These are phyloP conservation scores for Hymenotorrendiella dingleyae DNA, from an alignment of 2,329 filamentous ascomycete species.

Conservation along the genomic window DNA sequence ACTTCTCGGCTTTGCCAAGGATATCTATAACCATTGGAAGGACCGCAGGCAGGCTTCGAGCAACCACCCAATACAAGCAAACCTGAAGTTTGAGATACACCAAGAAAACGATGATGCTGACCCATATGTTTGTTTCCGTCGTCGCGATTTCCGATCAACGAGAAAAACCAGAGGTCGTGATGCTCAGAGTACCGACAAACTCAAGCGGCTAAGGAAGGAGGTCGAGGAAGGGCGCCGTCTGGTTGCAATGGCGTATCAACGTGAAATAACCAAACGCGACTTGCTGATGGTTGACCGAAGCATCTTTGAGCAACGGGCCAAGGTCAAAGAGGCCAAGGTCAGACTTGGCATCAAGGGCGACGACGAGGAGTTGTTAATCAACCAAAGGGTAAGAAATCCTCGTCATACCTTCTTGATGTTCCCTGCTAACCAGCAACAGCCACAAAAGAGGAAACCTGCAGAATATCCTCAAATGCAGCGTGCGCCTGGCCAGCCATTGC, in stretches of 20 bases:
- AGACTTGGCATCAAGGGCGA: constrained; percentile 85
- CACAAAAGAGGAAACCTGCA: constrained; percentile 64
- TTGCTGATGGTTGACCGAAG: constrained; percentile 67
- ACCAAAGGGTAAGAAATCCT: constrained; percentile 69
- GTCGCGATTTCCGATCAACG: constrained; percentile 87
- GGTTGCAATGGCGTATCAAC: constrained; percentile 68
- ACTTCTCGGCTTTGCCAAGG: constrained; percentile 55
- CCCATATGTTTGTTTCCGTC: constrained; percentile 95
- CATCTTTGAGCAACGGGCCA: constrained; percentile 76
- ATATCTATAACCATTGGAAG: constrained; percentile 89
- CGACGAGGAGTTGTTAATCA: constrained; percentile 81
- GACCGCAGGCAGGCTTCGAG: constrained; percentile 57
- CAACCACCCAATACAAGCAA: constrained; percentile 69
- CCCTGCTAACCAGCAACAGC: constrained; percentile 34
- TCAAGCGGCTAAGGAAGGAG: constrained; percentile 85
- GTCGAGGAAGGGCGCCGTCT: constrained; percentile 83
- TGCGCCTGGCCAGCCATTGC: constrained; percentile 57
- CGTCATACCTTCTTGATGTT: constrained; percentile 28
- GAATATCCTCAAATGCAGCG: constrained; percentile 53
- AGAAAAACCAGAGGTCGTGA: constrained; percentile 93
- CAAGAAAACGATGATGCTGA: constrained; percentile 93
- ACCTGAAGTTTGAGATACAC: constrained; percentile 88
- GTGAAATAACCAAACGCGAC: constrained; percentile 75
- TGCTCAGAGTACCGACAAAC: constrained; percentile 87
- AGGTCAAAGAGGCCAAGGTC: constrained; percentile 82